Percentiles rank a stretch among this genome's conserved stretches.
Conservation (phyloP, 441 rosid genomes). For the Pelargonium myrrhifolium region DNA sequence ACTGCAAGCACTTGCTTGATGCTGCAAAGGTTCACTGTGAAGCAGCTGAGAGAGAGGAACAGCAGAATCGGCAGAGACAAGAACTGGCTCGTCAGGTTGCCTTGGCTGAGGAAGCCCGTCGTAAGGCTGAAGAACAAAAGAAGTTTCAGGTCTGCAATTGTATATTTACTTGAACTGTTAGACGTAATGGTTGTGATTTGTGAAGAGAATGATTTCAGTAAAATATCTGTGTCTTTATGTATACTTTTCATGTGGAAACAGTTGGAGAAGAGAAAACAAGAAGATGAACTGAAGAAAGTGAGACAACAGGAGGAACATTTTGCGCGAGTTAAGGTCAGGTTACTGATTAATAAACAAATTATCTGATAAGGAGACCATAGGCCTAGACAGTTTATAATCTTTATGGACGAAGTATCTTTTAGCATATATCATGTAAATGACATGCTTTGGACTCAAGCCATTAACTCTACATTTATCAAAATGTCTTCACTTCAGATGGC, state of each 20-base stretch:
- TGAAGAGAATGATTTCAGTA: constrained; percentile 7
- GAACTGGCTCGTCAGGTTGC: constrained; percentile 97
- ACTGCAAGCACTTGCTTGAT: constrained; percentile 89
- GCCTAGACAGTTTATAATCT: not conserved
- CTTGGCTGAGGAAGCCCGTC: constrained; percentile 98
- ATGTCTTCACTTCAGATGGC: not conserved
- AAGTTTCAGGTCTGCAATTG: constrained; percentile 60
- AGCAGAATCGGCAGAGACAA: constrained; percentile 82
- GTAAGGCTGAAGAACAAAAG: constrained; percentile 96
- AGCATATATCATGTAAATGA: not conserved
- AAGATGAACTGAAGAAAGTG: constrained; percentile 79
- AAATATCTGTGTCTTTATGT: constrained; percentile 13
- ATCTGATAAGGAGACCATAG: not conserved
- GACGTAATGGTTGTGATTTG: constrained; percentile 8
- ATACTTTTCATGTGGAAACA: constrained; percentile 75
- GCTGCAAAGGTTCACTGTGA: constrained; percentile 95
- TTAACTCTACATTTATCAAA: not conserved
- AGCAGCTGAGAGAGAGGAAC: constrained; percentile 95
- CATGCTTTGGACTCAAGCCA: not conserved
- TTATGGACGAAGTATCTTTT: not conserved
- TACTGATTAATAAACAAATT: not conserved
- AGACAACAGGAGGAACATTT: constrained; percentile 90
- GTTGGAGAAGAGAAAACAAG: constrained; percentile 96
- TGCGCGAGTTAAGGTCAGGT: constrained; percentile 78
- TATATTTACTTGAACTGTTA: constrained; percentile 17